phyloP scores from a whole-genome alignment of 345 rosid genomes.

The Gossypium ekmanianum region DNA sequence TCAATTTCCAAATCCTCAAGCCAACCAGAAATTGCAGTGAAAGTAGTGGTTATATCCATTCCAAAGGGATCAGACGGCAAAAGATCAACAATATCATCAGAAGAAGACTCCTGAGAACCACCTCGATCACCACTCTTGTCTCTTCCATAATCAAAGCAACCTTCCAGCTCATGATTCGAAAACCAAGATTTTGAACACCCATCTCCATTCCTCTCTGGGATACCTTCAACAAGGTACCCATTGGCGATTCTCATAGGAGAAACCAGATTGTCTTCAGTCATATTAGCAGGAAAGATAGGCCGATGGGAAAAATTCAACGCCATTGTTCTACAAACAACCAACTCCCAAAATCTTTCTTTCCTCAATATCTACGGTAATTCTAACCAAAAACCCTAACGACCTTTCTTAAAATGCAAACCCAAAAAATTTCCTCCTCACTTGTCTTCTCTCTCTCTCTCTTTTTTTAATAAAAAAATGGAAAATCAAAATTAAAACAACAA shows the following conservation, averaged over 20 bases:
- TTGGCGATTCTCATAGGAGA: constrained; percentile 64
- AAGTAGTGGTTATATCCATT: constrained; percentile 76
- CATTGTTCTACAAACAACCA: constrained; percentile 41
- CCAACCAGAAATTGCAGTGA: constrained; percentile 79
- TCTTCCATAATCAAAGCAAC: constrained; percentile 60
- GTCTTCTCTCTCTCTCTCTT: background rate
- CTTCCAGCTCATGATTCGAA: constrained; percentile 41
- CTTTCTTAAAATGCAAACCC: constrained; percentile 2
- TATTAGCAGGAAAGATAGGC: constrained; percentile 52
- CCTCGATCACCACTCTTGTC: constrained; percentile 37
- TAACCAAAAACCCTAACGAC: constrained; percentile 13
- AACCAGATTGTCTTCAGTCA: constrained; percentile 66
- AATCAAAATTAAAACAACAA: background rate
- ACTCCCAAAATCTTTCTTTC: constrained; percentile 16
- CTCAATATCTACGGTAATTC: background rate
- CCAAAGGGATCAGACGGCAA: constrained; percentile 73
- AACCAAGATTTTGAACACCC: constrained; percentile 38
- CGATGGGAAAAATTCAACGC: constrained; percentile 85
- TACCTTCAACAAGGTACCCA: constrained; percentile 56
- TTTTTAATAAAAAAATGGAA: background rate
- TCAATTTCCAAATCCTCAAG: constrained; percentile 83
- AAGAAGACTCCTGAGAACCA: constrained; percentile 61
- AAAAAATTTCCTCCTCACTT: background rate
- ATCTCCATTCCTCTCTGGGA: constrained; percentile 40
- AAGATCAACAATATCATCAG: constrained; percentile 70